A percentile compares a stretch with the other conserved stretches of the same genome.
phyloP scores from a whole-genome alignment of 805 yeast species.

The Candida awuae region DNA sequence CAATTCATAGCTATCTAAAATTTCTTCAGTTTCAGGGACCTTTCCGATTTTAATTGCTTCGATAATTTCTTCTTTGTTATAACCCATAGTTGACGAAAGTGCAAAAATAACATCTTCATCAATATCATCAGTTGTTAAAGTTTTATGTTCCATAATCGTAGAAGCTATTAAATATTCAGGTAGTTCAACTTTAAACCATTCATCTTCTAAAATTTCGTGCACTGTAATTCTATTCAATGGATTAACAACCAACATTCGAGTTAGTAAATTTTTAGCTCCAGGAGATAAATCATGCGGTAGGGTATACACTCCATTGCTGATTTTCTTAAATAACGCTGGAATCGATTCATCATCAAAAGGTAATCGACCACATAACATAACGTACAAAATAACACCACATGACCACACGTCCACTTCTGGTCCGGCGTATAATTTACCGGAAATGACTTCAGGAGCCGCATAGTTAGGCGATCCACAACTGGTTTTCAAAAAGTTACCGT shows the following conservation, averaged over 20 bases:
- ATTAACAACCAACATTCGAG: constrained; percentile 89
- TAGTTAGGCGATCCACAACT: constrained; percentile 96
- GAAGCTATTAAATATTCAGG: constrained; percentile 72
- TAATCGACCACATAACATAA: constrained; percentile 90
- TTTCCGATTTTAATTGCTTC: constrained; percentile 46
- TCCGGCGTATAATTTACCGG: constrained; percentile 92
- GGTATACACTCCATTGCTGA: constrained; percentile 86
- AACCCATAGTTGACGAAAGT: constrained; percentile 79
- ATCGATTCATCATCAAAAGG: constrained; percentile 96
- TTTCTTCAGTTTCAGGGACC: constrained; percentile 53
- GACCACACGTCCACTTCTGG: constrained; percentile 99
- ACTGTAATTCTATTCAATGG: constrained; percentile 91
- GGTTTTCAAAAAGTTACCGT: constrained; percentile 90
- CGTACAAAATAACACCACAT: constrained; percentile 90
- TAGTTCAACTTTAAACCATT: constrained; percentile 80
- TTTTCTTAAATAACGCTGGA: constrained; percentile 88
- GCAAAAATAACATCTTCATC: constrained; percentile 74
- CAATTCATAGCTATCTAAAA: constrained; percentile 76
- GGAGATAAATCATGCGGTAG: constrained; percentile 78
- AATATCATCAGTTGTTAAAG: constrained; percentile 32
- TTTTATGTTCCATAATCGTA: constrained; percentile 31
- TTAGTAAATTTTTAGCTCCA: constrained; percentile 77
- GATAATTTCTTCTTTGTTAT: constrained; percentile 72
- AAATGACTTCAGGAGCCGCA: constrained; percentile 95
- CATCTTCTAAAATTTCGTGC: constrained; percentile 86